phyloP scores from a whole-genome alignment of 2,329 filamentous ascomycete genomes.

The Ophiobolus disseminans region DNA sequence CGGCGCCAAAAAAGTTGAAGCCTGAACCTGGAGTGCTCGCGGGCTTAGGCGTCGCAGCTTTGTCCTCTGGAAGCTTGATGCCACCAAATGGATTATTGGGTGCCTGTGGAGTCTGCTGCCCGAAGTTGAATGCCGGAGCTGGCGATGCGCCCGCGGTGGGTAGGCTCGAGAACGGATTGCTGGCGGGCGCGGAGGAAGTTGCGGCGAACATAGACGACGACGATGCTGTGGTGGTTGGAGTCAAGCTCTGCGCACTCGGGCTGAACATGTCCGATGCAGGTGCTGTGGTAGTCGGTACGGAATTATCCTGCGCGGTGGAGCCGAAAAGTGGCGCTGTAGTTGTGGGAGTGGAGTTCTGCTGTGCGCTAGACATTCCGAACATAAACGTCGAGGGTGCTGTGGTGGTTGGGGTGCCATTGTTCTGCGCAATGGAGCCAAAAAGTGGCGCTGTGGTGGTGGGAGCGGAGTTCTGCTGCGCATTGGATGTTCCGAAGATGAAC shows the following conservation, averaged over 20 bases:
- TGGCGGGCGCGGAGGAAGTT: slow-evolving; percentile 14
- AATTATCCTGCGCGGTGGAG: slow-evolving; percentile 3
- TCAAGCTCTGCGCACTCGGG: slow-evolving; percentile 1
- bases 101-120: slow-evolving; percentile 16
- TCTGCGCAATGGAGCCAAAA: slow-evolving; percentile 23
- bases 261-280: slow-evolving; percentile 3
- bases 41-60: slow-evolving; percentile 8
- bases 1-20: no score
- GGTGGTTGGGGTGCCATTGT: slow-evolving; percentile 14
- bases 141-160: slow-evolving; percentile 14
- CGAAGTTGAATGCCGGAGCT: slow-evolving; percentile 14
- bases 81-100: slow-evolving; percentile 23
- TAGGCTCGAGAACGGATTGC: slow-evolving; percentile 24
- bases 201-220: slow-evolving; percentile 3
- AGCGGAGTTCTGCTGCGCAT: slow-evolving; percentile 17
- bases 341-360: slow-evolving; percentile 17
- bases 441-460: slow-evolving; percentile 12
- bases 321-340: not conserved
- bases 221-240: slow-evolving; percentile 4
- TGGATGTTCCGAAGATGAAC: slow-evolving; percentile 28
- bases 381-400: slow-evolving; percentile 16
- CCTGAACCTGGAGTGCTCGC: no score
- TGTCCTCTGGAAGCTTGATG: slow-evolving; percentile 18
- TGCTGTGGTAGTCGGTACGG: slow-evolving; percentile 2
- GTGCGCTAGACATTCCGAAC: slow-evolving; percentile 24